These are phyloP conservation scores for Leccinum olivaceopallidum DNA, from an alignment of 768 basidiomycete species.

Conservation along the genomic window DNA sequence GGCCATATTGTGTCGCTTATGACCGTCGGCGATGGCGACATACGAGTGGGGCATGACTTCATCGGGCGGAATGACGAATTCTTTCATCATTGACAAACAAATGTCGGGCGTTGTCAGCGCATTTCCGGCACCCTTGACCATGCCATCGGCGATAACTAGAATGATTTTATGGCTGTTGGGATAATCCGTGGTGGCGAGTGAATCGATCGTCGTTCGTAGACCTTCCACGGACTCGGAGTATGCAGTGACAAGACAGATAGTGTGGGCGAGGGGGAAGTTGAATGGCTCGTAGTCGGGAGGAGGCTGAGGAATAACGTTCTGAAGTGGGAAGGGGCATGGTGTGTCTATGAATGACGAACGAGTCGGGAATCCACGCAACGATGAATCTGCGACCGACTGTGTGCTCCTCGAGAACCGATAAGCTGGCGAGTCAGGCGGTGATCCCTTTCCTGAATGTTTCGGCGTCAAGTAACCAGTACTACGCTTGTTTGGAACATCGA, in stretches of 20 bases:
- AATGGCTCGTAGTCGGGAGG: conserved; percentile 91
- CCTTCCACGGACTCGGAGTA: conserved; percentile 98
- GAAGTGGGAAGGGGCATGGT: conserved; percentile 91
- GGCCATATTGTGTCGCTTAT: conserved; percentile 99
- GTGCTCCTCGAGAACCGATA: conserved; percentile 80
- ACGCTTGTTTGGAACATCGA: conserved; percentile 66
- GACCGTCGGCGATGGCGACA: conserved; percentile 99
- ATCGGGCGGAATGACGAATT: conserved; percentile 73
- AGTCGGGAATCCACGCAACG: conserved; percentile 29
- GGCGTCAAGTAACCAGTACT: conserved; percentile 50
- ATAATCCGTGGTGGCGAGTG: conserved; percentile 96
- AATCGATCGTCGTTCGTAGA: conserved; percentile 96
- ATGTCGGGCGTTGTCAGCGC: conserved; percentile 91
- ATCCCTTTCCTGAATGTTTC: conserved; percentile 46
- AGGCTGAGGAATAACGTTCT: conserved; percentile 91
- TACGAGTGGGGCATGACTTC: conserved; percentile 96
- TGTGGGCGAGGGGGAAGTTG: conserved; percentile 91
- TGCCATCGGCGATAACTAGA: conserved; percentile 94
- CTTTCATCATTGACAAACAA: conserved; percentile 95
- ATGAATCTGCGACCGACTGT: conserved; percentile 62
- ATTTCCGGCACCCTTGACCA: conserved; percentile 97
- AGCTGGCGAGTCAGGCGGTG: conserved; percentile 71
- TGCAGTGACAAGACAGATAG: conserved; percentile 95
- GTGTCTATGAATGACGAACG: conserved; percentile 62
- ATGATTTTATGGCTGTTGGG: conserved; percentile 97